These are phyloP conservation scores for Melaleuca alternifolia DNA, from an alignment of 345 rosid species.

Conservation along the genomic window DNA sequence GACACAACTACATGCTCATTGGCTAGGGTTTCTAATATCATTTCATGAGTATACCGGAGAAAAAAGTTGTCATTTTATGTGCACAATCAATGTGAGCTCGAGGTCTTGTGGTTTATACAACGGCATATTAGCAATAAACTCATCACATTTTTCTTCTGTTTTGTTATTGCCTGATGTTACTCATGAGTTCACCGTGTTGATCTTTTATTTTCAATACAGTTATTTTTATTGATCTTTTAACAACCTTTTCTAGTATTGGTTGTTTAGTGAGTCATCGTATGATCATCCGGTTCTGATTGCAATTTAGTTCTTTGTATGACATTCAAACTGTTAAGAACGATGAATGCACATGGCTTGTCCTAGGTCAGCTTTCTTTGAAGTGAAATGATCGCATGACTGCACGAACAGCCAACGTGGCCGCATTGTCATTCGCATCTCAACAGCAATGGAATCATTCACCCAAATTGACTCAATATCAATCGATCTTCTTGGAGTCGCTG, in stretches of 20 bases:
- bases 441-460: constrained; percentile 2
- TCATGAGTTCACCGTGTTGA: background rate
- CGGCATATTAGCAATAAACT: background rate
- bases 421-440: background rate
- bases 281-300: background rate
- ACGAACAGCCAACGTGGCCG: background rate
- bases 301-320: background rate
- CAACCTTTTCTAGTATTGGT: background rate
- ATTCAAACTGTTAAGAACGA: background rate
- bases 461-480: constrained; percentile 8
- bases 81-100: background rate
- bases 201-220: background rate
- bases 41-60: background rate
- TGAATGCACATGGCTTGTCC: background rate
- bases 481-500: background rate
- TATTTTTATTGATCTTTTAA: background rate
- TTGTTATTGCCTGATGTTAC: background rate
- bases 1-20: background rate
- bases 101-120: background rate
- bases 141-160: background rate
- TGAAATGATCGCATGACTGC: background rate
- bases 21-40: constrained; percentile 1
- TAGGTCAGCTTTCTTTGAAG: background rate
- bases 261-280: background rate
- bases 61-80: constrained; percentile 3